These are phyloP conservation scores for Fusarium praegraminearum DNA, from an alignment of 2,329 filamentous ascomycete genomes.

Conservation along the genomic window DNA sequence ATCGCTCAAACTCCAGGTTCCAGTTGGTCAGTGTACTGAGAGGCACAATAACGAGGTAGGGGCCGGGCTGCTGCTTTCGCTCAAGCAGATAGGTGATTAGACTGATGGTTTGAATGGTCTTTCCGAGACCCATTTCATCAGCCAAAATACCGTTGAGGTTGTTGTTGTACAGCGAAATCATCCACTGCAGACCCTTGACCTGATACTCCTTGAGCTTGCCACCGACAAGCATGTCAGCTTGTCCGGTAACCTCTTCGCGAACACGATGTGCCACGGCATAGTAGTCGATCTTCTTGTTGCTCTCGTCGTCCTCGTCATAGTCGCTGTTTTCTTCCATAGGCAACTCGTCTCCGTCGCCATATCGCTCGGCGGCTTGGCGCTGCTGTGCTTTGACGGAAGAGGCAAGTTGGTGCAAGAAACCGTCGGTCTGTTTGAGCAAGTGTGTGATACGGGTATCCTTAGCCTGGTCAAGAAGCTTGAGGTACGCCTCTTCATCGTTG, in stretches of 20 bases:
- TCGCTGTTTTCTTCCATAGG: conserved; percentile 73
- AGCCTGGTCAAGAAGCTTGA: conserved; percentile 96
- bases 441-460: conserved; percentile 99
- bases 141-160: conserved; percentile 98
- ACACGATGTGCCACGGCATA: conserved; percentile 97
- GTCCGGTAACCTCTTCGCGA: conserved; percentile 88
- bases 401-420: conserved; percentile 95
- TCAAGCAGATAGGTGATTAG: conserved; percentile 97
- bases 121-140: conserved; percentile 99
- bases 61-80: conserved; percentile 89
- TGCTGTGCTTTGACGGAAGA: conserved; percentile 96
- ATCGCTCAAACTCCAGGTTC: conserved; percentile 99
- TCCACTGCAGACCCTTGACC: conserved; percentile 98
- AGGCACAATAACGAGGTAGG: conserved; percentile 96
- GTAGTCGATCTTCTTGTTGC: conserved; percentile 91
- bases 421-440: conserved; percentile 94
- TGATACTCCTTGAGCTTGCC: conserved; percentile 97
- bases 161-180: conserved; percentile 99
- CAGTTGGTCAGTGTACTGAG: conserved; percentile 98
- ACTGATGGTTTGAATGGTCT: conserved; percentile 99
- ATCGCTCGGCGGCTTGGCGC: conserved; percentile 81
- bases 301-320: conserved; percentile 75
- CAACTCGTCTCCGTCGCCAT: conserved; percentile 71
- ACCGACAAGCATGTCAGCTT: conserved; percentile 89
- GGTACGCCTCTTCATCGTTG: conserved; percentile 98